Base-by-base conservation (phyloP, 176 grass and related monocot species). In the Juncus inflexus region DNA sequence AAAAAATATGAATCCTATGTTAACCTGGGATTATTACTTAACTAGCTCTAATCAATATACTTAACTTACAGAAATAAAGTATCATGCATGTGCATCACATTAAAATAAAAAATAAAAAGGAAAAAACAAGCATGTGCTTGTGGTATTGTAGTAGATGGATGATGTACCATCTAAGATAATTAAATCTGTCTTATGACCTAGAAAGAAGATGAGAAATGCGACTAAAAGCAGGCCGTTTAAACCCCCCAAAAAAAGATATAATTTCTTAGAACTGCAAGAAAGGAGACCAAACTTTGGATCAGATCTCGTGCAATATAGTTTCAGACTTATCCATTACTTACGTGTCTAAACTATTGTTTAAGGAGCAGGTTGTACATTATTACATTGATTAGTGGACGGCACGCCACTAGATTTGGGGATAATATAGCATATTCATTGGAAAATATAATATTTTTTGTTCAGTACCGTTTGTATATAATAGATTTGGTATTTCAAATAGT, bases 261-360 rank as follows among this genome's bases (percentile, higher is more conserved):
- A 55, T 12, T 28, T 28, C 15, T 16, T 41, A 70, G 16, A 55
- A 58, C 36, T 43, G 19, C 53, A 58, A 70, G 5, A 12, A 0
- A 57, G 37, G 53, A 40, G 12, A 13, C 51, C 52, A 6, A 42
- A 28, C 19, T 3, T 42, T 58, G 53, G 50, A 70, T 55, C 53
- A 70, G 51, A 70, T 58, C 67, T 70, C 51, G 67, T 58, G 53
- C 38, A n/a, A n/a, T n/a, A 43, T 70, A 5, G 56, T 19, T 70
- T 70, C 38, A 43, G 10, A 47, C 14, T 38, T 8, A 1, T 68
- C 65, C 35, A 43, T 9, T 43, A 42, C 4, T 11, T 58, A 58
- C 38, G 41, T 7, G 9, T 52, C 9, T 58, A 58, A 14, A 42
- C 41, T 41, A 57, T 43, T 70, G 38, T 57, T 43, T 58, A 70